Percentiles rank a stretch among this genome's conserved stretches.
Evolutionary conservation across 2,329 filamentous ascomycete species (phyloP).

Genomic region (Ilyonectria sp.): DNA sequence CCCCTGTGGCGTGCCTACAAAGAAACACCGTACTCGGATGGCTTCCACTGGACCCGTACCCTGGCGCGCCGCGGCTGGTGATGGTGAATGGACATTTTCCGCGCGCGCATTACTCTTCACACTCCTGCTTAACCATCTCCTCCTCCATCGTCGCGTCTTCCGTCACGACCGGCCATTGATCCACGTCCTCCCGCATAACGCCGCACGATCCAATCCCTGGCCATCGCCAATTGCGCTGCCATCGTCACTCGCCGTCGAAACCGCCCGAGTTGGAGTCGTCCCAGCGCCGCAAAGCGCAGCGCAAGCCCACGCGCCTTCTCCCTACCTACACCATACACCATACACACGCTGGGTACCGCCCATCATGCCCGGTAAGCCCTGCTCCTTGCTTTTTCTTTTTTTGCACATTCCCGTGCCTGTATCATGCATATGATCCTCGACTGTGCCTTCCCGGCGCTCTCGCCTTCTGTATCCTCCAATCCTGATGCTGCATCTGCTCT

Average conservation of each 20-base stretch:
- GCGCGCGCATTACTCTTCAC: slow-evolving; percentile 22
- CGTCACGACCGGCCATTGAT: slow-evolving; percentile 5
- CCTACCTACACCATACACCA: background rate
- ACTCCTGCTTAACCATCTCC: slow-evolving; percentile 3
- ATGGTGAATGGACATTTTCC: slow-evolving; percentile 21
- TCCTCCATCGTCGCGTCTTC: slow-evolving; percentile 5
- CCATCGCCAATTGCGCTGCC: slow-evolving; percentile 18
- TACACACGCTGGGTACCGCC: slow-evolving; percentile 4
- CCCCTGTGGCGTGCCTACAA: too few relatives aligned
- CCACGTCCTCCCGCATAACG: background rate
- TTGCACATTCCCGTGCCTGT: background rate
- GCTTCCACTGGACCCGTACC: slow-evolving; percentile 1
- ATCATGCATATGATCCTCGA: background rate
- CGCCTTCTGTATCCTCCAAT: background rate
- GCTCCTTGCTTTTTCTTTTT: slow-evolving; percentile 3
- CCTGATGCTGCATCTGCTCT: slow-evolving; percentile 8
- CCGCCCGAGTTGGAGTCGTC: slow-evolving; percentile 13
- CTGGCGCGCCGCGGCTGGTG: slow-evolving; percentile 11
- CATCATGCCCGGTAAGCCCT: slow-evolving; percentile 32
- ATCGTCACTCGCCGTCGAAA: slow-evolving; percentile 17
- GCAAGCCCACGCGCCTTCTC: slow-evolving; percentile 12
- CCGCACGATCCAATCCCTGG: background rate
- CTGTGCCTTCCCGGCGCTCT: background rate
- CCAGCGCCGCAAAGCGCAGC: slow-evolving; percentile 22
- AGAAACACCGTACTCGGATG: background rate